phyloP scores from a whole-genome alignment of 2,329 filamentous ascomycete genomes.

The Ambrosiella cleistominuta region DNA sequence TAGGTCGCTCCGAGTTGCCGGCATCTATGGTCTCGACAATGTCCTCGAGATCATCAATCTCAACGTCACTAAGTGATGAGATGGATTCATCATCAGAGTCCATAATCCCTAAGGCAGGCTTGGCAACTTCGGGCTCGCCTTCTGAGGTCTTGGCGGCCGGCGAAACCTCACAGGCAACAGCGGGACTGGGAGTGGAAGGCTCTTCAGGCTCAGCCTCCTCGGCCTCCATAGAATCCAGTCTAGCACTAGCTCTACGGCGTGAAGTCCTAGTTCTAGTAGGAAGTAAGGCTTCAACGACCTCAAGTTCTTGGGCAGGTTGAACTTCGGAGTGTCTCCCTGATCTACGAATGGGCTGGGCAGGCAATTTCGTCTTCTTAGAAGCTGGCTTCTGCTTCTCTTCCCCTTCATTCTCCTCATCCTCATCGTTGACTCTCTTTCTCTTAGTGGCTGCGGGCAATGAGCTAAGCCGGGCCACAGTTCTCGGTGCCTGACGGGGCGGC shows the following conservation, averaged over 20 bases:
- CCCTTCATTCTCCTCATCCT: background rate
- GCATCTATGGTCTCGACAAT: conserved; percentile 1
- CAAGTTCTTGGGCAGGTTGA: background rate
- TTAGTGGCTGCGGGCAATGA: background rate
- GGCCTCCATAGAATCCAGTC: background rate
- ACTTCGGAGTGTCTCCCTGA: background rate
- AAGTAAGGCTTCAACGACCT: background rate
- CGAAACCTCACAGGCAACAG: background rate
- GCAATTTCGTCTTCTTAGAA: background rate
- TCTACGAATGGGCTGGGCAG: background rate
- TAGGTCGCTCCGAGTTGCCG: background rate
- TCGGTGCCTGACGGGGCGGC: conserved; percentile 11
- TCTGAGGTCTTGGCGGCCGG: background rate
- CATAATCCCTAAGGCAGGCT: background rate
- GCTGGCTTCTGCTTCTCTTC: background rate
- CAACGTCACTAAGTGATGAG: conserved; percentile 11
- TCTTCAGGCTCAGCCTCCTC: background rate
- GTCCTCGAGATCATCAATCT: conserved; percentile 10
- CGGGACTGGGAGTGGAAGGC: background rate
- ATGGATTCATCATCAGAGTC: conserved; percentile 8
- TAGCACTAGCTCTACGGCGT: background rate
- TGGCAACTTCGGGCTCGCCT: background rate
- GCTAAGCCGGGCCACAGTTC: conserved; percentile 6
- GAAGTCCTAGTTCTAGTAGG: background rate
- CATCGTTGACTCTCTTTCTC: background rate